Conservation (phyloP, 208 protist genomes). For the Leishmania aethiopica region DNA sequence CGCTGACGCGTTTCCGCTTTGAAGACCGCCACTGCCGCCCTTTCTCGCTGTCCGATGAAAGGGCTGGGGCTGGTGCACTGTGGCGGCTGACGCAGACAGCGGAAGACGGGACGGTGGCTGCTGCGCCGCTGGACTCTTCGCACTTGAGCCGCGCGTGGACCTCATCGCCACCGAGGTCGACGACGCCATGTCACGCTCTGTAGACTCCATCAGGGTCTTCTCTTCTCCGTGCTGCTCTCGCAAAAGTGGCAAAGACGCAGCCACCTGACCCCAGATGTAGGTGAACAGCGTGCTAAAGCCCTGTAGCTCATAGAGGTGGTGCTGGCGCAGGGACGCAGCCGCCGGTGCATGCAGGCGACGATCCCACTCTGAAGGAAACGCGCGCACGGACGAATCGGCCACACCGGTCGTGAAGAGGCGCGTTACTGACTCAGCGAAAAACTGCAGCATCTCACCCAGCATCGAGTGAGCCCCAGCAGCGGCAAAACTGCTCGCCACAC, state of each 20-base stretch:
- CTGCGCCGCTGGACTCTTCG: neutral
- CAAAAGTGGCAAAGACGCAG: slow-evolving; percentile 28
- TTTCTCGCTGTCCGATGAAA: neutral
- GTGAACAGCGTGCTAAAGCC: slow-evolving; percentile 72
- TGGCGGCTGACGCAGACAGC: neutral
- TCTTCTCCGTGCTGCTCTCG: neutral
- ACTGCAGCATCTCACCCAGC: slow-evolving; percentile 62
- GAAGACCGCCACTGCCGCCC: neutral
- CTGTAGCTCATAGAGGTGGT: slow-evolving; percentile 73
- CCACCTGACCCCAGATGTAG: slow-evolving; percentile 57
- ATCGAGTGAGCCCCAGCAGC: slow-evolving; percentile 62
- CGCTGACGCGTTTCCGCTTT: too few relatives aligned
- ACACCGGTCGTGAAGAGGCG: slow-evolving; percentile 59
- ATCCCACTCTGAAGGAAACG: slow-evolving; percentile 68
- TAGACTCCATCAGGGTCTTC: neutral
- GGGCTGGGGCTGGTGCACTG: neutral
- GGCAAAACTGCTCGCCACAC: slow-evolving; percentile 59
- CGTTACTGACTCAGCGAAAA: slow-evolving; percentile 51
- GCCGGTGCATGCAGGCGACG: slow-evolving; percentile 20
- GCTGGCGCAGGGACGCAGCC: slow-evolving; percentile 22
- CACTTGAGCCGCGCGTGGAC: neutral
- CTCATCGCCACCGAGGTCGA: neutral
- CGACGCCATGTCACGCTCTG: neutral
- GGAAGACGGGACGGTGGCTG: neutral
- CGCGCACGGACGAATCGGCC: slow-evolving; percentile 32